Conservation (phyloP, 768 basidiomycete species). For the Rhizopogon sp. region DNA sequence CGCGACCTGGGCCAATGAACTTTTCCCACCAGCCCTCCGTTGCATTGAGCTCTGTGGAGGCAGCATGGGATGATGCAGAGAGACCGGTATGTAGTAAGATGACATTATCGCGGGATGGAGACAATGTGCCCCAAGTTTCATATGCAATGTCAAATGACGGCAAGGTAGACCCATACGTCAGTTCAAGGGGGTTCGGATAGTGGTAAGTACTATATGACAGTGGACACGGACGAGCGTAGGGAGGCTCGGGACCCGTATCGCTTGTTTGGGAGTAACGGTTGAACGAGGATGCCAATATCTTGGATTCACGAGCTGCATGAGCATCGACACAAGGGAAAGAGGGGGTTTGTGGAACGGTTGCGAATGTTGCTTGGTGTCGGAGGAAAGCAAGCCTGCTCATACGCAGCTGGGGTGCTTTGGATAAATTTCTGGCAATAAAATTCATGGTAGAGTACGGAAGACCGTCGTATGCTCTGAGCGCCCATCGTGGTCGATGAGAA, state of each 20-base stretch:
- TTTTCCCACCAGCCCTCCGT: slow-evolving; percentile 97
- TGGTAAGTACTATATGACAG: slow-evolving; percentile 67
- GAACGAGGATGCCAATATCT: slow-evolving; percentile 31
- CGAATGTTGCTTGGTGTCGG: not conserved
- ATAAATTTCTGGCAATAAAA: not conserved
- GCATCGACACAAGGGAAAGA: slow-evolving; percentile 80
- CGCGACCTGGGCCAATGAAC: slow-evolving; percentile 93
- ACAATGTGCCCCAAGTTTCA: slow-evolving; percentile 96
- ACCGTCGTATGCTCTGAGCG: slow-evolving; percentile 11
- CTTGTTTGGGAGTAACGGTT: slow-evolving; percentile 19
- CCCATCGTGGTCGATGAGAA: not conserved
- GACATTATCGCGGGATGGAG: slow-evolving; percentile 72
- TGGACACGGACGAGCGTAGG: slow-evolving; percentile 78
- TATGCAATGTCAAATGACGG: slow-evolving; percentile 85
- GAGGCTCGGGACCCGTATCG: slow-evolving; percentile 71
- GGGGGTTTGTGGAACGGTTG: slow-evolving; percentile 14
- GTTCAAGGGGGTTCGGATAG: slow-evolving; percentile 54
- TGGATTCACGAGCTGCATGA: slow-evolving; percentile 66
- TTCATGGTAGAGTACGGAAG: not conserved
- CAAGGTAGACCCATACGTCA: slow-evolving; percentile 58
- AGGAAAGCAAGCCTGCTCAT: not conserved
- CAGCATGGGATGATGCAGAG: slow-evolving; percentile 93
- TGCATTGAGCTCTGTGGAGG: slow-evolving; percentile 71
- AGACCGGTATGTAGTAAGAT: slow-evolving; percentile 96
- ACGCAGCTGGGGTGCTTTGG: not conserved